Evolutionary conservation across 1,139 yeast species (phyloP).

Genomic region (Meyerozyma carpophila): DNA sequence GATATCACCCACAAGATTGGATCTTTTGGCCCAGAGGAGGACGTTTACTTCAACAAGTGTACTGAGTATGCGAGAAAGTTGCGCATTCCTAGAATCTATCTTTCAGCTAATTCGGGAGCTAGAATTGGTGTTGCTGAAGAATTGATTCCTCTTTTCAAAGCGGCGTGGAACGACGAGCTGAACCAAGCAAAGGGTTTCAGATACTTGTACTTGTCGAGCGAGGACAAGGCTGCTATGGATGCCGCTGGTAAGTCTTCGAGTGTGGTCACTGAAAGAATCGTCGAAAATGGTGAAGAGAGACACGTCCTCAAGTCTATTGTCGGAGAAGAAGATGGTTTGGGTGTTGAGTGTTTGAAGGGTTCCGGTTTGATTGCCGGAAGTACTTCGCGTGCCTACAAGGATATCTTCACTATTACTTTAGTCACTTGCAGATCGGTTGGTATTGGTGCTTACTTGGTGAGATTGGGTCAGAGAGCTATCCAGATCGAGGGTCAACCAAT

Average conservation of each 20-base stretch:
- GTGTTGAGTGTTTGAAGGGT: conserved; percentile 97
- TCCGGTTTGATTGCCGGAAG: conserved; percentile 99
- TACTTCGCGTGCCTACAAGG: conserved; percentile 94
- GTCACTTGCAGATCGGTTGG: conserved; percentile 99
- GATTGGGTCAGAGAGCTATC: conserved; percentile 97
- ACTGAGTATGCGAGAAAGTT: conserved; percentile 85
- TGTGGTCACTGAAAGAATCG: conserved; percentile 73
- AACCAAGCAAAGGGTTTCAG: conserved; percentile 83
- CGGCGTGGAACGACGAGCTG: conserved; percentile 81
- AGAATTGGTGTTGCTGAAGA: conserved; percentile 98
- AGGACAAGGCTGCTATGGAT: conserved; percentile 56
- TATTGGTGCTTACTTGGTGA: conserved; percentile 97
- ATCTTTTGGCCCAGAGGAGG: conserved; percentile 98
- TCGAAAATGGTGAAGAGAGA: conserved; percentile 81
- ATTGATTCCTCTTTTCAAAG: conserved; percentile 80
- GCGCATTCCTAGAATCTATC: conserved; percentile 91
- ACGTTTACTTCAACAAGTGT: conserved; percentile 81
- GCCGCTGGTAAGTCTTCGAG: conserved; percentile 55
- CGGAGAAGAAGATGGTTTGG: conserved; percentile 94
- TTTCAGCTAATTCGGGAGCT: conserved; percentile 98
- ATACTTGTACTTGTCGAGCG: conserved; percentile 76
- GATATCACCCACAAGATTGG: conserved; percentile 98
- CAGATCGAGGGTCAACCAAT: conserved; percentile 99
- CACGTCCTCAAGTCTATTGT: conserved; percentile 76
- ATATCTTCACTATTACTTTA: conserved; percentile 90